A percentile compares a stretch with the other conserved stretches of the same genome.
phyloP scores from a whole-genome alignment of 768 basidiomycete species.

The Termitomyces sp. region DNA sequence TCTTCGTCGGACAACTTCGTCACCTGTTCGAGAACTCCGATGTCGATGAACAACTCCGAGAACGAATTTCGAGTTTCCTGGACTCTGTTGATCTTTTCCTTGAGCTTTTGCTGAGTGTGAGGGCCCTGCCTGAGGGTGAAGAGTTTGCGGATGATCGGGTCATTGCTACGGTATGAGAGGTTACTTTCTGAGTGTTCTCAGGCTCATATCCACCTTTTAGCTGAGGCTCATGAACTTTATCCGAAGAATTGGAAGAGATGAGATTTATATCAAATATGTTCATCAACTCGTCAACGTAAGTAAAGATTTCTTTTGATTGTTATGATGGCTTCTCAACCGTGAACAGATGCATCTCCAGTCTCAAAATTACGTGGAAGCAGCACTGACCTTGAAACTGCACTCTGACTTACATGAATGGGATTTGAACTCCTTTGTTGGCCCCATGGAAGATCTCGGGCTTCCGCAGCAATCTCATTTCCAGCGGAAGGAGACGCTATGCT shows the following conservation, averaged over 20 bases:
- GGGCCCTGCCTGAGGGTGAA: conserved; percentile 87
- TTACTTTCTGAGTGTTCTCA: neutral
- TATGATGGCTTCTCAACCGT: conserved; percentile 15
- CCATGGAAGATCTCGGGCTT: conserved; percentile 86
- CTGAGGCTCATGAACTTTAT: conserved; percentile 93
- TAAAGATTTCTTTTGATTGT: neutral
- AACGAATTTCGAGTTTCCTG: conserved; percentile 77
- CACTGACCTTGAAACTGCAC: conserved; percentile 88
- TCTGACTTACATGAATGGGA: conserved; percentile 94
- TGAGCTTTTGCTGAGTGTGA: conserved; percentile 81
- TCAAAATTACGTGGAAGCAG: conserved; percentile 91
- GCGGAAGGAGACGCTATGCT: conserved; percentile 88
- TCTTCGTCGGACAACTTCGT: conserved; percentile 89
- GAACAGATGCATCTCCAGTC: conserved; percentile 80
- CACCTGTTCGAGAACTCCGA: conserved; percentile 83
- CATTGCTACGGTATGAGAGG: conserved; percentile 71
- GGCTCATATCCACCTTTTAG: conserved; percentile 31
- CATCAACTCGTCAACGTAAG: conserved; percentile 90
- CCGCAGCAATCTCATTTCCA: conserved; percentile 94
- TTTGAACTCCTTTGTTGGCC: conserved; percentile 71
- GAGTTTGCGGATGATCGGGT: conserved; percentile 95
- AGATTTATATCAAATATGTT: conserved; percentile 95
- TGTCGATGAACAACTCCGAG: conserved; percentile 76
- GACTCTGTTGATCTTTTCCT: conserved; percentile 92
- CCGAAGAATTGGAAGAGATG: conserved; percentile 84